These are phyloP conservation scores for Murraya koenigii DNA, from an alignment of 345 rosid species.

Conservation along the genomic window DNA sequence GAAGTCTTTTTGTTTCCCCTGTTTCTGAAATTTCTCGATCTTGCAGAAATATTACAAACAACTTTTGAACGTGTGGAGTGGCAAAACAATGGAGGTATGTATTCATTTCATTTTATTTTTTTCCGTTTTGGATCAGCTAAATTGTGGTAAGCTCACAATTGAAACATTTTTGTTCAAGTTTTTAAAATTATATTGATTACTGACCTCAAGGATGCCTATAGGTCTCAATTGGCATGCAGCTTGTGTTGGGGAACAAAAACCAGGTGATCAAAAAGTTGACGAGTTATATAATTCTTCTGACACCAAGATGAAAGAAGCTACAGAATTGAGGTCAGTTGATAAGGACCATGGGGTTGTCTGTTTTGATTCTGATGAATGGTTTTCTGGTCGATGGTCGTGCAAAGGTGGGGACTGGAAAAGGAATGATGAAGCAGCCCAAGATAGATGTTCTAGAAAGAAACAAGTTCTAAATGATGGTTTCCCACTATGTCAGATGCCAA, in stretches of 20 bases:
- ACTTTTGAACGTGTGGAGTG: constrained; percentile 50
- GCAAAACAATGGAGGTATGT: constrained; percentile 59
- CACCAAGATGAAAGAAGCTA: constrained; percentile 30
- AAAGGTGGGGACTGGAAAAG: constrained; percentile 99
- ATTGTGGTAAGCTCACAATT: neutral
- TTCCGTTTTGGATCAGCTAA: neutral
- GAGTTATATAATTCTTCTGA: constrained; percentile 34
- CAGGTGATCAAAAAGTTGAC: constrained; percentile 32
- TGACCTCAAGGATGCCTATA: constrained; percentile 28
- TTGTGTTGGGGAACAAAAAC: constrained; percentile 32
- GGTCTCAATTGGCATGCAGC: constrained; percentile 48
- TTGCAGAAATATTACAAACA: constrained; percentile 73
- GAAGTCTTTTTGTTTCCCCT: constrained; percentile 11
- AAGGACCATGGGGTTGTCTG: constrained; percentile 37
- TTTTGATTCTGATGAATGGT: constrained; percentile 63
- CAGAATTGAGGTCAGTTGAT: constrained; percentile 43
- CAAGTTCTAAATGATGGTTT: constrained; percentile 90
- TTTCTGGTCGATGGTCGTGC: constrained; percentile 79
- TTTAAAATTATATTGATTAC: neutral
- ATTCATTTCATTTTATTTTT: constrained; percentile 12
- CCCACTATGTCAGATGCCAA: constrained; percentile 91
- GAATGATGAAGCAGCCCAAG: constrained; percentile 71
- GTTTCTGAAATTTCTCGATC: constrained; percentile 13
- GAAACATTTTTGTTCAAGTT: neutral
- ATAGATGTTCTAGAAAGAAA: constrained; percentile 61